phyloP scores from a whole-genome alignment of 2,329 filamentous ascomycete genomes.

The Cryphonectria japonica region DNA sequence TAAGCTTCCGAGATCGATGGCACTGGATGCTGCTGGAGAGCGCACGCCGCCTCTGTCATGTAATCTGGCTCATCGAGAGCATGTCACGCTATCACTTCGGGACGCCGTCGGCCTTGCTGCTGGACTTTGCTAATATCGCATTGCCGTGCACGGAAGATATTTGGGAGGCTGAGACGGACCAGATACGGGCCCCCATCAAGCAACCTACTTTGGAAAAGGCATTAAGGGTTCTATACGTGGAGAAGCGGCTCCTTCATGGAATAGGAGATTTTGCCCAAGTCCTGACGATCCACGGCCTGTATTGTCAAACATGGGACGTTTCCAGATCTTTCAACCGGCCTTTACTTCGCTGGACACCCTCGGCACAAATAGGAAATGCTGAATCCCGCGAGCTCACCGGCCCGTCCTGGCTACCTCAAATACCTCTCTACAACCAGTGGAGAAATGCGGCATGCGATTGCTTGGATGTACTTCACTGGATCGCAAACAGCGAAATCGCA shows the following conservation, averaged over 20 bases:
- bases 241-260: slow-evolving; percentile 18
- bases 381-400: slow-evolving; percentile 16
- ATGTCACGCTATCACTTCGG: slow-evolving; percentile 22
- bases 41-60: slow-evolving; percentile 19
- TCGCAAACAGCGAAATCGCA: slow-evolving; percentile 56
- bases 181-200: neutral
- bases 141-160: slow-evolving; percentile 22
- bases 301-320: slow-evolving; percentile 25
- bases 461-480: slow-evolving; percentile 62
- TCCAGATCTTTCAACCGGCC: slow-evolving; percentile 7
- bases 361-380: slow-evolving; percentile 20
- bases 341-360: slow-evolving; percentile 24
- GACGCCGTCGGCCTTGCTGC: slow-evolving; percentile 2
- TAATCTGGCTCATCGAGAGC: slow-evolving; percentile 21
- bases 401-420: slow-evolving; percentile 16
- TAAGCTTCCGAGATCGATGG: neutral
- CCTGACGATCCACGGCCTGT: slow-evolving; percentile 16
- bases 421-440: slow-evolving; percentile 38
- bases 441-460: slow-evolving; percentile 50
- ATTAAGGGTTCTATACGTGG: slow-evolving; percentile 18
- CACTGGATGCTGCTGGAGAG: slow-evolving; percentile 14
- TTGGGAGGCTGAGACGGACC: slow-evolving; percentile 4
- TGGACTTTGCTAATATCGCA: slow-evolving; percentile 15
- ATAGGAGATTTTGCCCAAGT: slow-evolving; percentile 20
- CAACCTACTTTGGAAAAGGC: slow-evolving; percentile 20